Evolutionary conservation across 495 filamentous ascomycete species (phyloP).

Genomic region (Penicillium steckii): DNA sequence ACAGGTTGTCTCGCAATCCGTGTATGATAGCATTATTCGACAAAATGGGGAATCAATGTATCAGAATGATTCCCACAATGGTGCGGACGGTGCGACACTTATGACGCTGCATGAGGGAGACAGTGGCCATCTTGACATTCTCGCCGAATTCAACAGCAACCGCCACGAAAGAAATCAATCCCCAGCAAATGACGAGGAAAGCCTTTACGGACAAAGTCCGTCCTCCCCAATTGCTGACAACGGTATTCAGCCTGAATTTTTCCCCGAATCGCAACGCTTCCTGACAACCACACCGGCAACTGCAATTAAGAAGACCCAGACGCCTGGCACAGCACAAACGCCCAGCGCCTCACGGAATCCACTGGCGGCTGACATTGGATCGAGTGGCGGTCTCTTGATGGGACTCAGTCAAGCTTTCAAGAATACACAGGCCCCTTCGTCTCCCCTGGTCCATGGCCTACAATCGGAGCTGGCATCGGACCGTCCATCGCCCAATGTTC

Average conservation of each 20-base stretch:
- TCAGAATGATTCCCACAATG: constrained; percentile 16
- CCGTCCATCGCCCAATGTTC: constrained; percentile 52
- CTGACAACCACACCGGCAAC: constrained; percentile 44
- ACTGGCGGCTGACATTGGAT: constrained; percentile 39
- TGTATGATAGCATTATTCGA: constrained; percentile 47
- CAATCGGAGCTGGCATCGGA: constrained; percentile 45
- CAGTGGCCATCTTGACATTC: constrained; percentile 48
- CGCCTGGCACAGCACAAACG: constrained; percentile 31
- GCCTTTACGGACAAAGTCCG: constrained; percentile 34
- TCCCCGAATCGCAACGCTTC: constrained; percentile 52
- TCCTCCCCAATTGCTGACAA: constrained; percentile 39
- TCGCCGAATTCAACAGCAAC: constrained; percentile 38
- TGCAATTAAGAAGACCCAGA: constrained; percentile 30
- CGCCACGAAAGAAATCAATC: constrained; percentile 22
- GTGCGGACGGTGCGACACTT: constrained; percentile 33
- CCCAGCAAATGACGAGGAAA: constrained; percentile 39
- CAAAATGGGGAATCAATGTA: constrained; percentile 34
- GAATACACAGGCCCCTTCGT: constrained; percentile 53
- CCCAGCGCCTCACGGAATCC: constrained; percentile 48
- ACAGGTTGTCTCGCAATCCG: constrained; percentile 52
- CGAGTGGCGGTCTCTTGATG: constrained; percentile 41
- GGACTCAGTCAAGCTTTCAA: constrained; percentile 52
- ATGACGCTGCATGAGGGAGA: constrained; percentile 46
- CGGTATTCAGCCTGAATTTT: constrained; percentile 35
- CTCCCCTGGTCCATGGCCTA: constrained; percentile 41